Percentiles rank a stretch among this genome's conserved stretches.
Evolutionary conservation across 352 stramenopile genomes (phyloP).

Genomic region (Peronospora belbahrii): DNA sequence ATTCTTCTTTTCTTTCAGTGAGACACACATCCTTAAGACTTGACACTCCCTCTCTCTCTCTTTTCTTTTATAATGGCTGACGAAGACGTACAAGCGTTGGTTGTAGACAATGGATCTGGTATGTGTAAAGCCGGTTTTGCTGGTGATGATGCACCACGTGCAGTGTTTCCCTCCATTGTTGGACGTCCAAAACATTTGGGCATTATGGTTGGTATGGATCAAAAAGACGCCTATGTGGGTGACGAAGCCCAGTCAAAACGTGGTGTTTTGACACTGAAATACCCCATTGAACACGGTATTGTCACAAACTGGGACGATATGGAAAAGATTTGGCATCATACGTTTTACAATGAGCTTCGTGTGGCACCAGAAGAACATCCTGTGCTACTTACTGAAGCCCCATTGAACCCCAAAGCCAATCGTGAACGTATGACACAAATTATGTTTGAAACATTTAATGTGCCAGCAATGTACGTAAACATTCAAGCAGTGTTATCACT

Average conservation of each 20-base stretch:
- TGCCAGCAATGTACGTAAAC: conserved; percentile 92
- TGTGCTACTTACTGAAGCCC: conserved; percentile 91
- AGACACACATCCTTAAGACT: conserved; percentile 20
- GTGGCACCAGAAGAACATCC: conserved; percentile 95
- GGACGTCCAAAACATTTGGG: conserved; percentile 91
- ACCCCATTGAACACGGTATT: conserved; percentile 99
- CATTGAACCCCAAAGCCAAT: conserved; percentile 91
- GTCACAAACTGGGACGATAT: conserved; percentile 99
- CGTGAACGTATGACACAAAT: too few relatives aligned
- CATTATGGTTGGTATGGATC: conserved; percentile 97
- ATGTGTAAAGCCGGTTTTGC: conserved; percentile 68
- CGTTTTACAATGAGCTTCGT: too few relatives aligned
- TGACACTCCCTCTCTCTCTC: not conserved
- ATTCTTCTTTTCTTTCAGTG: conserved; percentile 29
- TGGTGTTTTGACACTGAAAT: conserved; percentile 91
- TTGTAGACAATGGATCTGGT: conserved; percentile 47
- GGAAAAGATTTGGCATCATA: conserved; percentile 99
- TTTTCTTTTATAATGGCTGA: not conserved
- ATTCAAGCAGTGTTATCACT: conserved; percentile 91
- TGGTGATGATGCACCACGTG: conserved; percentile 59
- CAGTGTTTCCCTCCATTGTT: conserved; percentile 67
- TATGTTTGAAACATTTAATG: conserved; percentile 93
- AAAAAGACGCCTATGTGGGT: conserved; percentile 91
- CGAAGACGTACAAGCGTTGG: conserved; percentile 39
- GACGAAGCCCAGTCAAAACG: conserved; percentile 91